These are phyloP conservation scores for Terfezia claveryi DNA, from an alignment of 495 filamentous ascomycete genomes.

Conservation along the genomic window DNA sequence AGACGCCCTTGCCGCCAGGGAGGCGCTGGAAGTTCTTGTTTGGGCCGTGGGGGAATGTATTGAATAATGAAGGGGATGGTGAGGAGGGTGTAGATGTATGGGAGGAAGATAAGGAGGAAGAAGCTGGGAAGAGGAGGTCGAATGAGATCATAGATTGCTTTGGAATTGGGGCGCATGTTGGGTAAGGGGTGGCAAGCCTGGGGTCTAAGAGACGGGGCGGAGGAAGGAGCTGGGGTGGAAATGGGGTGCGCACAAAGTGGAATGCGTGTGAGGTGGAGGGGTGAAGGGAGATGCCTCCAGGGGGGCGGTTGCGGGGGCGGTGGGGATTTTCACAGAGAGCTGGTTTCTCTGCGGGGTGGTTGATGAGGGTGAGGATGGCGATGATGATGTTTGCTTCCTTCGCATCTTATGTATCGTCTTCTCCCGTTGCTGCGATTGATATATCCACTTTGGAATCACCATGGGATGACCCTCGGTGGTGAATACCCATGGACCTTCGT, in stretches of 20 bases:
- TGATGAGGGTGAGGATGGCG: constrained; percentile 36
- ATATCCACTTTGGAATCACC: constrained; percentile 37
- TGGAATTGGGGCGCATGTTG: constrained; percentile 42
- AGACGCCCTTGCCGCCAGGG: neutral
- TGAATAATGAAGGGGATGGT: neutral
- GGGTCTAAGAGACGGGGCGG: constrained; percentile 52
- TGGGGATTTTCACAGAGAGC: constrained; percentile 34
- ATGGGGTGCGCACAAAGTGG: constrained; percentile 56
- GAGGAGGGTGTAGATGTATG: neutral
- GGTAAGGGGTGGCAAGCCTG: constrained; percentile 49
- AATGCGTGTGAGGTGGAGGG: constrained; percentile 83
- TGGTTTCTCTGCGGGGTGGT: constrained; percentile 29
- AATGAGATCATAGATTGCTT: constrained; percentile 32
- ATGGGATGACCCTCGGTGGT: constrained; percentile 90
- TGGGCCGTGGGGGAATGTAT: constrained; percentile 1
- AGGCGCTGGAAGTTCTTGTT: neutral
- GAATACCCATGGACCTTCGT: constrained; percentile 80
- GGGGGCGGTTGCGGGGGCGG: constrained; percentile 44
- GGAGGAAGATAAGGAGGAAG: constrained; percentile 25
- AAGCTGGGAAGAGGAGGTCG: constrained; percentile 68
- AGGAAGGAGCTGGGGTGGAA: constrained; percentile 36
- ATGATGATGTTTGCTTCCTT: constrained; percentile 34
- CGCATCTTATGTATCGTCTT: constrained; percentile 11
- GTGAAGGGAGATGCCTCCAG: constrained; percentile 30
- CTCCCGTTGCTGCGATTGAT: too few species aligned